Base-by-base conservation (phyloP, 2,329 filamentous ascomycete species). In the Penicillium freii region DNA sequence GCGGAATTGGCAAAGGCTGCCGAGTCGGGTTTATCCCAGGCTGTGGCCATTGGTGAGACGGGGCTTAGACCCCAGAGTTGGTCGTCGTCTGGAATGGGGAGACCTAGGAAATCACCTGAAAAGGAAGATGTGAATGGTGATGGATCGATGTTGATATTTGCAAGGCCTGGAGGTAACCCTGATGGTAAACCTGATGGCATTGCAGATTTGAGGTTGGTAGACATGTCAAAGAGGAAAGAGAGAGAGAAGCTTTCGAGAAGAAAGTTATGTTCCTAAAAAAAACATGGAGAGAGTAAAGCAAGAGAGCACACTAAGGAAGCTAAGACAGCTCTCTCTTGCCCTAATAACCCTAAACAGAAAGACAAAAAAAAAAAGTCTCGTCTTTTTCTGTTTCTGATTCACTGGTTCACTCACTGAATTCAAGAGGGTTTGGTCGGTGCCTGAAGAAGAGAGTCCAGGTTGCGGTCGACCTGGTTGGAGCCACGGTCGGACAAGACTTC, bases 11-110 rank as follows among this genome's bases (percentile, higher is more conserved):
- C 53, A 47, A 71, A 71, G 15, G 59, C 59, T 15, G 59, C 50
- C n/a, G 62, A 59, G 7, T 72, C 70, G 17, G 56, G 39, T 49
- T 67, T 69, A 27, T 71, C 65, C 69, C 70, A 73, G 21, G 40
- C 38, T 3, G 52, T 54, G 4, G 58, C 55, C 61, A 69, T 63
- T 25, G 69, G 65, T 31, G 70, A 70, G 19, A 71, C 59, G 11
- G 69, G 64, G 50, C 68, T 66, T n/a, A 74, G 58, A 25, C 62
- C 65, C 71, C 71, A 73, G 34, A 70, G 62, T 19, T 67, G 63
- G 8, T 73, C 70, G 38, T 73, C 70, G 39, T 70, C 69, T 9
- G 64, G 64, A 10, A 71, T 63, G 15, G 69, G 58, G 9, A 73
- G 60, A 4, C 61, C 64, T 34, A 72, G 55, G 25, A 73, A 67